Base-by-base conservation (phyloP, 1,139 yeast genomes). In the Nadsonia starkeyi-henricii region DNA sequence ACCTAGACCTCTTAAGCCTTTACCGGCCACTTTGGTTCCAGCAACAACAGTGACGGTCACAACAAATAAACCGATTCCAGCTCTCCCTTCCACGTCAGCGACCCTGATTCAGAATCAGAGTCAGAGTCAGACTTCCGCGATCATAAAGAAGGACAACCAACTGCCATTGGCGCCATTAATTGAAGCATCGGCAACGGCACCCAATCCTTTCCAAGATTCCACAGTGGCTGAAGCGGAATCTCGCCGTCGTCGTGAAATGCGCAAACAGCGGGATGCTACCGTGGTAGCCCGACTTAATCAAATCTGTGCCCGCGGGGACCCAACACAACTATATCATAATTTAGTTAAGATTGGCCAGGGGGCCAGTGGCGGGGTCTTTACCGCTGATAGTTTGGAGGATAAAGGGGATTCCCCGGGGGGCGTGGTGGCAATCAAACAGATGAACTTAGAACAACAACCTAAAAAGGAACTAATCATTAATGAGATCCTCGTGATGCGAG, bases 311-410 rank as follows among this genome's bases (percentile, higher is more conserved):
- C 80, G 78, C 42, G 94, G 93, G 2, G 94, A 93, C 64, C 98
- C 99, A n/a, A 78, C 80, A 37, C 71, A 71, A 49, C 64, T 76
- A 47, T 93, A 85, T 64, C 70, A 73, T 45, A 81, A 80, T 60
- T 70, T 89, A 52, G 71, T 74, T 20, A 89, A 91, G 68, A 84
- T 91, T 60, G 98, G 98, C 4, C 97, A 91, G 68, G 98, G 98
- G 60, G 98, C 98, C 0, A 81, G 94, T 41, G 98, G 98, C 51
- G 97, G 97, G 48, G 98, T 91, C 45, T 91, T 81, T 62, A 85
- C 94, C 41, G 97, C 97, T 0, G 80, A 81, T 59, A 23, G 28
- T 23, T 23, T 23, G 28, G 28, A 23, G 5, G 4, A 15, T 15
- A 15, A 15, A 4, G 88, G 82, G 57, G 66, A 66, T 30, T 75